Percentiles rank a stretch among this genome's conserved stretches.
Evolutionary conservation across 148 eudicot genomes (phyloP).

Genomic region (Rhododendron williamsianum): DNA sequence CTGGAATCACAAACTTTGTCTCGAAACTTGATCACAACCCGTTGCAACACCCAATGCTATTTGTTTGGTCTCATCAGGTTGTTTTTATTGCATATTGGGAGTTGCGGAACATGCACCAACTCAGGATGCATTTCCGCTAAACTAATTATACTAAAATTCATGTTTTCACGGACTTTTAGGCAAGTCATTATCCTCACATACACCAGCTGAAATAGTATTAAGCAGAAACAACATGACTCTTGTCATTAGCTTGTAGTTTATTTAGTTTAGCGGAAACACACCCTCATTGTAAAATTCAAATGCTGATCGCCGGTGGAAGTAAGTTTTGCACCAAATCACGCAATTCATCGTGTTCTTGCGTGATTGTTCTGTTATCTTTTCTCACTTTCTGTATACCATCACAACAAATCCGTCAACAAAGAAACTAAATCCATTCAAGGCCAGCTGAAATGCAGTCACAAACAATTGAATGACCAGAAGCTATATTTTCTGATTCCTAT

Average conservation of each 20-base stretch:
- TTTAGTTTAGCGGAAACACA: background rate
- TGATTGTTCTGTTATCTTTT: background rate
- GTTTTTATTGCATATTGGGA: background rate
- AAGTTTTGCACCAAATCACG: background rate
- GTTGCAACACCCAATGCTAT: background rate
- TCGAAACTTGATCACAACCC: background rate
- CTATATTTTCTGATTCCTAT: background rate
- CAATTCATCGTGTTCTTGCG: background rate
- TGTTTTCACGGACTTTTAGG: too few species aligned
- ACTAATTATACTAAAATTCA: too few species aligned
- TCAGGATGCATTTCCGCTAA: too few species aligned
- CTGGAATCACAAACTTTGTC: background rate
- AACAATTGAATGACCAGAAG: background rate
- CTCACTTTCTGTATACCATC: background rate
- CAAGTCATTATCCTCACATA: too few species aligned
- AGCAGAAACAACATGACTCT: background rate
- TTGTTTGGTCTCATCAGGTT: background rate
- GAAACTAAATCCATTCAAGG: background rate
- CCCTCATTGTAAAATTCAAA: background rate
- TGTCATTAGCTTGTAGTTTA: background rate
- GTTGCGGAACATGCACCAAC: background rate
- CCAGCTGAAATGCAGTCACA: background rate
- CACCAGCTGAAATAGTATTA: background rate
- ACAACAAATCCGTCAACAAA: background rate
- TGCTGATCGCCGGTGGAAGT: background rate